Base-by-base conservation (phyloP, 2,329 filamentous ascomycete species). In the Exophiala oligosperma region DNA sequence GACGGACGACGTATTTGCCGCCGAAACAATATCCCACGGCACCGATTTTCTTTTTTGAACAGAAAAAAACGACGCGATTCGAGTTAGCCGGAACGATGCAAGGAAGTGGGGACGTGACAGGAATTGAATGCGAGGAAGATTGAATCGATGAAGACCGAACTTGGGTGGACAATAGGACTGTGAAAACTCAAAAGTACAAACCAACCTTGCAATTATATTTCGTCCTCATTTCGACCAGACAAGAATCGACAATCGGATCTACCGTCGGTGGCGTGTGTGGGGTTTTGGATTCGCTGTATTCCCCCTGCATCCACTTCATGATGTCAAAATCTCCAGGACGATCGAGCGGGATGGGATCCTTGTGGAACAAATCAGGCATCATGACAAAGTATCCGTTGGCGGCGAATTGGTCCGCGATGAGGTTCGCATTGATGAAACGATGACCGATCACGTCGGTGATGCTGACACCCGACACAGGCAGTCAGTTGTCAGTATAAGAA, bases 321-420 rank as follows among this genome's bases (percentile, higher is more conserved):
- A 85, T 66, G 64, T 83, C 68, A 64, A 79, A 82, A 59, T 76
- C 77, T 17, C 70, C 74, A 5, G 77, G 74, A 49, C 75, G 77
- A 69, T 86, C 81, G 61, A 87, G 67, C 1, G 76, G 68, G 54
- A 90, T 71, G 14, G 84, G 70, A 68, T 90, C 85, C n/a, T 50
- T 54, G 59, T 85, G 80, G 79, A 91, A 89, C 52, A 89, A 73
- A 71, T 92, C 89, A 28, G 88, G 83, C 60, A 92, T 80, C 43
- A 90, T 75, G 56, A 82, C 81, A 56, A 86, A 77, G 76, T 90
- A 91, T 66, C 87, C 89, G 70, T 88, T 88, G 64, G 84, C 83
- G 57, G 90, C 90, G 71, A 82, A 89, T 68, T 89, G 84, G 76
- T 92, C 90, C 59, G 89, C 89, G 67, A 91, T 82, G 62, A 89